phyloP scores from a whole-genome alignment of 805 yeast genomes.

The Peterozyma xylosa region DNA sequence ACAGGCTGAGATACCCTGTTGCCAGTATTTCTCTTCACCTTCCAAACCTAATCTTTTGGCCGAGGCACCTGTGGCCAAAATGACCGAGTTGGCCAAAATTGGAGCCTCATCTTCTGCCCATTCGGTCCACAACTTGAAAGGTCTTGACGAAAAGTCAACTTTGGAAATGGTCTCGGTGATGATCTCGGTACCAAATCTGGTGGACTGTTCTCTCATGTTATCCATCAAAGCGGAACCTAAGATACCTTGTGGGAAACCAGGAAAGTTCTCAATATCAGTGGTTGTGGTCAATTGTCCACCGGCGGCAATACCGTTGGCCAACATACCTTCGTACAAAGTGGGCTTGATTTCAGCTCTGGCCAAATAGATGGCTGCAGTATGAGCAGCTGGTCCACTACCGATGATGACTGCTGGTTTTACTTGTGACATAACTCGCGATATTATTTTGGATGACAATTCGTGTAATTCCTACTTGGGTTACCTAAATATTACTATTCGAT shows the following conservation, averaged over 20 bases:
- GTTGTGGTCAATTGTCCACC: conserved; percentile 99
- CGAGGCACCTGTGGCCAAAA: conserved; percentile 96
- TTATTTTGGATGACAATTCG: background rate
- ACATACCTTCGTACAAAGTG: conserved; percentile 88
- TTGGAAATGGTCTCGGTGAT: conserved; percentile 93
- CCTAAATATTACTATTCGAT: background rate
- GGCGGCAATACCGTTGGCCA: conserved; percentile 97
- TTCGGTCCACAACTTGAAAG: conserved; percentile 97
- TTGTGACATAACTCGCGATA: conserved; percentile 5
- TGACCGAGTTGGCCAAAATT: conserved; percentile 84
- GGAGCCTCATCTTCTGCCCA: conserved; percentile 90
- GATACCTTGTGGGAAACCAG: conserved; percentile 95
- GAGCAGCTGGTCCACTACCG: conserved; percentile 99
- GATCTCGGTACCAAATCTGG: conserved; percentile 84
- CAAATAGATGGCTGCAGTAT: conserved; percentile 96
- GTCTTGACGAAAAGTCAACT: conserved; percentile 80
- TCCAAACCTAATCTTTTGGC: conserved; percentile 92
- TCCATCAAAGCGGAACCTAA: conserved; percentile 89
- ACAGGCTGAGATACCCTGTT: conserved; percentile 97
- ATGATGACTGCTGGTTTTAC: conserved; percentile 81
- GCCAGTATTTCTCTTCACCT: conserved; percentile 99
- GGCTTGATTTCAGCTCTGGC: conserved; percentile 97
- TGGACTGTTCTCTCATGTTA: conserved; percentile 83
- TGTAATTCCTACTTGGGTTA: background rate
- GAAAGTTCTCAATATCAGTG: conserved; percentile 97